Evolutionary conservation across 306 rosid genomes (phyloP).

Genomic region (Gynostemma pentaphyllum): DNA sequence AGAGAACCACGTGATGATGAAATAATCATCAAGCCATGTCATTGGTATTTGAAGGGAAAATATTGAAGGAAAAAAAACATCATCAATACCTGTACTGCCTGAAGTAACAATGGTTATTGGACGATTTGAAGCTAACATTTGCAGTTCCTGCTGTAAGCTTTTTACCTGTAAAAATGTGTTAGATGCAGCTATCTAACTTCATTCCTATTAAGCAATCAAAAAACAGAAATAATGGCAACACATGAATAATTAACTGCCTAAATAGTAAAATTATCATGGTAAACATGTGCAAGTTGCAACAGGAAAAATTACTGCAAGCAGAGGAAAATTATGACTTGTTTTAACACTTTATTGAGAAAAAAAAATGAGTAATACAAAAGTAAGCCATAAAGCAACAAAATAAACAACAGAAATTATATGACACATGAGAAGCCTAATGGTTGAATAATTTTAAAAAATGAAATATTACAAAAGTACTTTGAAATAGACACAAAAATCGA

Average conservation of each 20-base stretch:
- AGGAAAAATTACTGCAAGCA: background rate
- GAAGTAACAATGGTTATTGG: slow-evolving; percentile 54
- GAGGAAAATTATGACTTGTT: background rate
- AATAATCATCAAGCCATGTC: background rate
- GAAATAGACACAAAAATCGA: too few relatives aligned
- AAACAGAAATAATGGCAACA: background rate
- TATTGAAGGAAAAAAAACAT: slow-evolving; percentile 11
- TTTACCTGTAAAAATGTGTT: slow-evolving; percentile 43
- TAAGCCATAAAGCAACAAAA: too few relatives aligned
- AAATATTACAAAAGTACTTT: too few relatives aligned
- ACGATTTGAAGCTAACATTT: slow-evolving; percentile 36
- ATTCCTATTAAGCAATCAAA: background rate
- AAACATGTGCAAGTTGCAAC: background rate
- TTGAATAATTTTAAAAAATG: too few relatives aligned
- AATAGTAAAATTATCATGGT: background rate
- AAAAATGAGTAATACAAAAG: too few relatives aligned
- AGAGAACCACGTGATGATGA: background rate
- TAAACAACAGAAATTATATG: too few relatives aligned
- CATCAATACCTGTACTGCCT: slow-evolving; percentile 45
- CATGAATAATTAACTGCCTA: background rate
- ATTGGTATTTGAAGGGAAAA: background rate
- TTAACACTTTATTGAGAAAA: too few relatives aligned
- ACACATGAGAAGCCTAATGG: too few relatives aligned
- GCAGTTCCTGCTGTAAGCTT: slow-evolving; percentile 58
- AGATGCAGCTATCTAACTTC: slow-evolving; percentile 7